Evolutionary conservation across 176 grass and related monocot genomes (phyloP).

Genomic region (Carex pumila): DNA sequence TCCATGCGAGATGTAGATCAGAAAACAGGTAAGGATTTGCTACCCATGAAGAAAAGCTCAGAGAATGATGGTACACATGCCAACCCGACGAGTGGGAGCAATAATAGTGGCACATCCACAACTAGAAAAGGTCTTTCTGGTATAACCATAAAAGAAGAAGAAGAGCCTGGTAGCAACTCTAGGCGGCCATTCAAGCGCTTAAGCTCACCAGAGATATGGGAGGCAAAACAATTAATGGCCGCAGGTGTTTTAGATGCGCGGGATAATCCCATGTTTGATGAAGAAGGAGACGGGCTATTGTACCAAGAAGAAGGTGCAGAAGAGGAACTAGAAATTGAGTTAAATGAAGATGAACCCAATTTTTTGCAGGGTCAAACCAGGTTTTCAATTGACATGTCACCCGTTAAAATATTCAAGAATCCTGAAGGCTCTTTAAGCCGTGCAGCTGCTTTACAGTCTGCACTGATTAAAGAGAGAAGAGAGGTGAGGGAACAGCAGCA

Average conservation of each 20-base stretch:
- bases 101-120: constrained; percentile 3
- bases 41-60: constrained; percentile 42
- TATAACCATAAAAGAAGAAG: constrained; percentile 67
- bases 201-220: constrained; percentile 93
- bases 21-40: constrained; percentile 75
- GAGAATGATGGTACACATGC: constrained; percentile 37
- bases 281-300: constrained; percentile 70
- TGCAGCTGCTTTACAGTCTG: constrained; percentile 79
- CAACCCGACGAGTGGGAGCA: constrained; percentile 43
- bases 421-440: constrained; percentile 88
- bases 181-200: constrained; percentile 62
- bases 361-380: constrained; percentile 86
- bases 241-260: constrained; percentile 60
- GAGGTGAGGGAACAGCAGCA: constrained; percentile 91
- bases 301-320: constrained; percentile 88
- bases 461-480: constrained; percentile 87
- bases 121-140: constrained; percentile 67
- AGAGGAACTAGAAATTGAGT: constrained; percentile 82
- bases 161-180: constrained; percentile 37
- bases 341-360: constrained; percentile 87
- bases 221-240: constrained; percentile 83
- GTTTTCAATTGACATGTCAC: constrained; percentile 85
- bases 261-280: constrained; percentile 74
- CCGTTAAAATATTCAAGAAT: constrained; percentile 96
- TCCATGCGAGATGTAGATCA: constrained; percentile 83